Evolutionary conservation across 768 basidiomycete genomes (phyloP), one percentile per base, ranked within the genome.

Genomic region (Russula sp.): DNA sequence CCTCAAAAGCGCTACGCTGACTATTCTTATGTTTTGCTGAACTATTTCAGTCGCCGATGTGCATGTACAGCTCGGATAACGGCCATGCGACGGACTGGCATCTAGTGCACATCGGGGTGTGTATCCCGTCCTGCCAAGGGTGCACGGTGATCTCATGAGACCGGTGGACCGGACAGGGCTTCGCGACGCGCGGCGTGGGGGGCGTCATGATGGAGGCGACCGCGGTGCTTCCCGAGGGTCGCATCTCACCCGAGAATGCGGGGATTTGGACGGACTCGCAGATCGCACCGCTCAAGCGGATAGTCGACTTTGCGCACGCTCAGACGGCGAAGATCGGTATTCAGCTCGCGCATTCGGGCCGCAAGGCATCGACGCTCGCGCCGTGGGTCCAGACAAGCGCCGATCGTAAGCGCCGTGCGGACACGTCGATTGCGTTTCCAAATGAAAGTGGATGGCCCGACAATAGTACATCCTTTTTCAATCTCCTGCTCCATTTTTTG

Each of bases 81-180:
- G 90, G 90, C 0, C 83, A 88, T 67, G 83, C 84, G 4, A 90
- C 90, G 1, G 87, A 91, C 64, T 92, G 86, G 84, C 92, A 93
- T 70, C 72, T 92, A 5, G 87, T 90, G 18, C 88, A 93, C 69
- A 77, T 89, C 38, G 88, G 87, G 1, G 83, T 82, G 64, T 67
- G 71, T 71, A 35, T 1, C 38, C 18, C 36, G 32, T 52, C 13
- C 11, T 47, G 46, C 29, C 0, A 14, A 13, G 5, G 2, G 2
- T n/a, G 20, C 47, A 11, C 46, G 16, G 36, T 2, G 4, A 22
- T 46, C 9, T 46, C 16, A 36, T 10, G 4, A 18, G 36, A 13
- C 7, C 10, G 3, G 5, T 35, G 8, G 32, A 9, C 18, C 18
- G 2, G 18, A 35, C 13, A 83, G 81, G 80, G 79, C 1, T 81